Percentiles rank a stretch among this genome's conserved stretches.
These are phyloP conservation scores for Trypanosoma conorhini DNA, from an alignment of 208 protist genomes.

Conservation along the genomic window DNA sequence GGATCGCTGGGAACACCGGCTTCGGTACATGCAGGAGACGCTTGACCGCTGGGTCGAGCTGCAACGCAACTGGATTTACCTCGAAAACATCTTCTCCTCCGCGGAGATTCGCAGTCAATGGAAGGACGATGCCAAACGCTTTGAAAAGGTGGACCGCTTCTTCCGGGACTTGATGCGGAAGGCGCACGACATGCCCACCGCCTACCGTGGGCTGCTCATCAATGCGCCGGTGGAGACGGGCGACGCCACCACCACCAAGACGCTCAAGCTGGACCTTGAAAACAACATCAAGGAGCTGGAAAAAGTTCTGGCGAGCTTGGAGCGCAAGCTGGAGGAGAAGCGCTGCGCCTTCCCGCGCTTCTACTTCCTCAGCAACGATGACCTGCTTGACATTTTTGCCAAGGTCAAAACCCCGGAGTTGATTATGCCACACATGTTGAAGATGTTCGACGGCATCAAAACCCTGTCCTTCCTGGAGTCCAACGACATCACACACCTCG, in stretches of 20 bases:
- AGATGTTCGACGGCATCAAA: slow-evolving; percentile 98
- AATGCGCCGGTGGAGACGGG: slow-evolving; percentile 78
- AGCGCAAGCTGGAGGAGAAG: slow-evolving; percentile 97
- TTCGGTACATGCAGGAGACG: slow-evolving; percentile 94
- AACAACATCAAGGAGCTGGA: slow-evolving; percentile 94
- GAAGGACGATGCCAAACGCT: slow-evolving; percentile 95
- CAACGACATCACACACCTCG: slow-evolving; percentile 91
- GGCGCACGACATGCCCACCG: slow-evolving; percentile 90
- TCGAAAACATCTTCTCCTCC: slow-evolving; percentile 96
- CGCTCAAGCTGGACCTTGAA: slow-evolving; percentile 84
- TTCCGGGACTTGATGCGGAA: slow-evolving; percentile 96
- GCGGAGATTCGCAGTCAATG: slow-evolving; percentile 97
- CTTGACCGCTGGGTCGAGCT: slow-evolving; percentile 95
- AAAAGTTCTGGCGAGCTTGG: slow-evolving; percentile 93
- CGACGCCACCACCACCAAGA: slow-evolving; percentile 47
- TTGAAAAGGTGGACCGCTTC: slow-evolving; percentile 93
- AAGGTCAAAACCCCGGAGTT: slow-evolving; percentile 97
- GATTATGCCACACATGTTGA: slow-evolving; percentile 97
- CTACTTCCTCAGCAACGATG: slow-evolving; percentile 97
- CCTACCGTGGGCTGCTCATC: slow-evolving; percentile 88
- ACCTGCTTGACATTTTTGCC: slow-evolving; percentile 98
- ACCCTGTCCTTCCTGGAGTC: slow-evolving; percentile 71
- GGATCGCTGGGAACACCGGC: slow-evolving; percentile 93
- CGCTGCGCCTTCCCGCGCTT: slow-evolving; percentile 96
- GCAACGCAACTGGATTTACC: slow-evolving; percentile 97